Conservation (phyloP, 1,284 basidiomycete genomes). For the Butyriboletus appendiculatus region DNA sequence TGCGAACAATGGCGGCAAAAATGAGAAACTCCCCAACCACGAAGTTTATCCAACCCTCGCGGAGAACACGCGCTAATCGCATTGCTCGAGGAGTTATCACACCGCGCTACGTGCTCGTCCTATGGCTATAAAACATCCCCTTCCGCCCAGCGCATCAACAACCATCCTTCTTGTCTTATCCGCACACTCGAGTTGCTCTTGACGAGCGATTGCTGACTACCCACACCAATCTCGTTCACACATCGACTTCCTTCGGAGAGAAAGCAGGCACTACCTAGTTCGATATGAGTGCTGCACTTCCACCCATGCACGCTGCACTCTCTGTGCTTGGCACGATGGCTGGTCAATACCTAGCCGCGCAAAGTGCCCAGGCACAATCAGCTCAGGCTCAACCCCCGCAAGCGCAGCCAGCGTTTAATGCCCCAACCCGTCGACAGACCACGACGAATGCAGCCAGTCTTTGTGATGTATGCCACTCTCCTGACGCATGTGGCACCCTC, state of each 20-base stretch:
- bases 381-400: slow-evolving; percentile 27
- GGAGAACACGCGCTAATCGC: slow-evolving; percentile 35
- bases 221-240: slow-evolving; percentile 8
- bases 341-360: slow-evolving; percentile 46
- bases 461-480: slow-evolving; percentile 30
- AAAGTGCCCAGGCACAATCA: slow-evolving; percentile 36
- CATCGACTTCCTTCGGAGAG: slow-evolving; percentile 6
- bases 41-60: slow-evolving; percentile 24
- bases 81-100: slow-evolving; percentile 14
- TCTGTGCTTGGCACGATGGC: slow-evolving; percentile 53
- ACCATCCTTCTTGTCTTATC: slow-evolving; percentile 32
- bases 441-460: slow-evolving; percentile 25
- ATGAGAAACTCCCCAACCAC: slow-evolving; percentile 13
- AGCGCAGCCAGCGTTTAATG: slow-evolving; percentile 23
- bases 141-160: slow-evolving; percentile 6
- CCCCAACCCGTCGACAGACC: slow-evolving; percentile 29
- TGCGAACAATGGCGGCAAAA: slow-evolving; percentile 14
- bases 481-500: slow-evolving; percentile 4
- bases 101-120: slow-evolving; percentile 10
- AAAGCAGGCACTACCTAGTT: slow-evolving; percentile 5
- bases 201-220: slow-evolving; percentile 26
- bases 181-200: slow-evolving; percentile 28
- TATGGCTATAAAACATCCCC: slow-evolving; percentile 27
- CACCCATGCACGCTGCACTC: slow-evolving; percentile 51
- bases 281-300: slow-evolving; percentile 41